Conservation (phyloP, 768 basidiomycete species). For the Naganishia friedmannii region DNA sequence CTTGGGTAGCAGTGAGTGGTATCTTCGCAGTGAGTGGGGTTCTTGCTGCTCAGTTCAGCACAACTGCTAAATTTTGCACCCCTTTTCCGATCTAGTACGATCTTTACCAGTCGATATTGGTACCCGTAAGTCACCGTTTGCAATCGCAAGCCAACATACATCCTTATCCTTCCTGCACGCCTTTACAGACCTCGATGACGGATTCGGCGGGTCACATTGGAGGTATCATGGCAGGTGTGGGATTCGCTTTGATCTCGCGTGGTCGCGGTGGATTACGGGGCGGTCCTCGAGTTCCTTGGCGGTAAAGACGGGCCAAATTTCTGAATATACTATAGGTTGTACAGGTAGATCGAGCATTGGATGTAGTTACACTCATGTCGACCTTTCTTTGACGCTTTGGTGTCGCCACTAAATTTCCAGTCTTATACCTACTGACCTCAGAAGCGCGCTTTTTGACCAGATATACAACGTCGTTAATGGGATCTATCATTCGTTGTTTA, state of each 20-base stretch:
- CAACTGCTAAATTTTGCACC: no score
- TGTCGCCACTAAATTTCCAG: no score
- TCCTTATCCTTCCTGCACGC: no score
- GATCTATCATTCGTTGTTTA: no score
- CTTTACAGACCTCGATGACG: slow-evolving; percentile 32
- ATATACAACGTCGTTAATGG: no score
- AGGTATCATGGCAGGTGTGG: slow-evolving; percentile 45
- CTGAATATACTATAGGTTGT: neutral
- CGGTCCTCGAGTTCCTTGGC: slow-evolving; percentile 12
- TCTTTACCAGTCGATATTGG: slow-evolving; percentile 35
- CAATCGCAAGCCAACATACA: no score
- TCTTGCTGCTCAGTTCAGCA: no score
- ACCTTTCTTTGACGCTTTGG: no score
- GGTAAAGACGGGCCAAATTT: neutral
- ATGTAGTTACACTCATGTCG: no score
- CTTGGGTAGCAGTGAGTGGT: slow-evolving; percentile 45
- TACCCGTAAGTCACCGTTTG: neutral
- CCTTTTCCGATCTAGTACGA: slow-evolving; percentile 39
- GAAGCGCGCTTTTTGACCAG: no score
- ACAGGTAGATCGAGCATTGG: no score
- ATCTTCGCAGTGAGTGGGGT: slow-evolving; percentile 48
- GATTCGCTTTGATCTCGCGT: slow-evolving; percentile 37
- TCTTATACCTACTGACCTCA: no score
- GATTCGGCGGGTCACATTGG: slow-evolving; percentile 50
- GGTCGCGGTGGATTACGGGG: slow-evolving; percentile 35